These are phyloP conservation scores for Pseudomassariella vexata DNA, from an alignment of 2,329 filamentous ascomycete species.

Conservation along the genomic window DNA sequence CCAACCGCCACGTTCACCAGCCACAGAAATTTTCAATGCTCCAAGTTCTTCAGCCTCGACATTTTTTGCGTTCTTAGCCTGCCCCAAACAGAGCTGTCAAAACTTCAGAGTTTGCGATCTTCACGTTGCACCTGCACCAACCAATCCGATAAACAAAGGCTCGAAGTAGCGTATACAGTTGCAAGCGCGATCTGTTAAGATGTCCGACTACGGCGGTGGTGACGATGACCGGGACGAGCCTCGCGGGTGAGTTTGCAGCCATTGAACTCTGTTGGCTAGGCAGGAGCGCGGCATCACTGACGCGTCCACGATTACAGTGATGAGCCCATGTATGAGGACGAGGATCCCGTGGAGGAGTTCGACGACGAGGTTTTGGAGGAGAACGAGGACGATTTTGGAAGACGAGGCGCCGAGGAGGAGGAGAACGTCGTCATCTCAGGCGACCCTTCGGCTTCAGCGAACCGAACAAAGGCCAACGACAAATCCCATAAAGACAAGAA, in stretches of 20 bases:
- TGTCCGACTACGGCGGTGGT: constrained; percentile 26
- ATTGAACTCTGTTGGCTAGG: no score
- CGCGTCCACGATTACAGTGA: constrained; percentile 47
- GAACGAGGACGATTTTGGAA: constrained; percentile 45
- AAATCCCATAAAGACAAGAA: constrained; percentile 72
- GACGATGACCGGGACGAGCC: constrained; percentile 21
- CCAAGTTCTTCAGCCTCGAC: no score
- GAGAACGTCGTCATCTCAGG: constrained; percentile 56
- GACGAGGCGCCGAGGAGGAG: constrained; percentile 49
- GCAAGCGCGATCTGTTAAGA: constrained; percentile 11
- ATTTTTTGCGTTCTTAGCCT: no score
- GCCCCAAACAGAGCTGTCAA: no score
- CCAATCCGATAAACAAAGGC: no score
- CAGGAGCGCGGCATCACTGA: no score
- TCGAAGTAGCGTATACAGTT: no score
- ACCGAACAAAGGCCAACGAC: constrained; percentile 45
- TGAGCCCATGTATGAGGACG: constrained; percentile 66
- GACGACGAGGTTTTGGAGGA: constrained; percentile 48
- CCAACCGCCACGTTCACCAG: no score
- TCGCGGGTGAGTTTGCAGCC: constrained; percentile 14
- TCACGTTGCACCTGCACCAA: no score
- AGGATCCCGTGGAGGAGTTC: constrained; percentile 51
- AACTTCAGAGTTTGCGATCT: no score
- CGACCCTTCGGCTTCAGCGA: constrained; percentile 55
- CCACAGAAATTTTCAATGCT: no score